These are phyloP conservation scores for Paradendryphiella salina DNA, from an alignment of 2,329 filamentous ascomycete genomes.

Conservation along the genomic window DNA sequence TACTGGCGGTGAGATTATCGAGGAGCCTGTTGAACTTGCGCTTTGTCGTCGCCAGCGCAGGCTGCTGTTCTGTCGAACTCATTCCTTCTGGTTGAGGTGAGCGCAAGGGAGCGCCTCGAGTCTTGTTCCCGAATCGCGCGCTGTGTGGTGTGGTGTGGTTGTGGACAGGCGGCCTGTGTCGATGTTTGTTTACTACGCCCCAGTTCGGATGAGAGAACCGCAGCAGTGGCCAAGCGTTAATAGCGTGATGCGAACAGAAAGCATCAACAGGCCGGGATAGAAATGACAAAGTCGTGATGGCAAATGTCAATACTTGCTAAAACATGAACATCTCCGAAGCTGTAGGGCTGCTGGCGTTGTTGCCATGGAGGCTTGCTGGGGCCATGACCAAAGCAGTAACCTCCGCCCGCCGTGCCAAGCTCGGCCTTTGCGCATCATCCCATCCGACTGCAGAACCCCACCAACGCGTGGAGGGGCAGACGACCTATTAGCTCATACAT, in stretches of 20 bases:
- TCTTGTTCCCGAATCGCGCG: constrained; percentile 2
- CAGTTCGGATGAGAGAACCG: neutral
- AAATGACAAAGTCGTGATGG: neutral
- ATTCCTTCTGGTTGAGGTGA: constrained; percentile 2
- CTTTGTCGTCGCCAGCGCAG: constrained; percentile 74
- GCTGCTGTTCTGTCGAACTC: constrained; percentile 26
- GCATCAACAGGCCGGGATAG: neutral
- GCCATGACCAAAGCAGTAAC: constrained; percentile 23
- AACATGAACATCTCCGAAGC: neutral
- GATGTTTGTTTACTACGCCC: constrained; percentile 32
- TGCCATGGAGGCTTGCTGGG: constrained; percentile 17
- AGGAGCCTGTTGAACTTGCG: constrained; percentile 75
- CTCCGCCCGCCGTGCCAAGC: constrained; percentile 25
- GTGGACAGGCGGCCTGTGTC: constrained; percentile 13
- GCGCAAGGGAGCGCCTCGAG: neutral
- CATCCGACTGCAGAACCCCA: constrained; percentile 19
- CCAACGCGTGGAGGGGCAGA: constrained; percentile 19
- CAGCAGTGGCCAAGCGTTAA: neutral
- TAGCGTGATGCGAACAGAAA: neutral
- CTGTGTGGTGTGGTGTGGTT: neutral
- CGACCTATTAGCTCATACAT: constrained; percentile 24
- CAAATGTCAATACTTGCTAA: neutral
- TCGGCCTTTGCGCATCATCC: constrained; percentile 10
- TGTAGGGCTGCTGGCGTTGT: constrained; percentile 15
- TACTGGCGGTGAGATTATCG: constrained; percentile 58